Percentiles rank a stretch among this genome's conserved stretches.
Evolutionary conservation across 352 stramenopile species (phyloP).

Genomic region (Pythium dissimile): DNA sequence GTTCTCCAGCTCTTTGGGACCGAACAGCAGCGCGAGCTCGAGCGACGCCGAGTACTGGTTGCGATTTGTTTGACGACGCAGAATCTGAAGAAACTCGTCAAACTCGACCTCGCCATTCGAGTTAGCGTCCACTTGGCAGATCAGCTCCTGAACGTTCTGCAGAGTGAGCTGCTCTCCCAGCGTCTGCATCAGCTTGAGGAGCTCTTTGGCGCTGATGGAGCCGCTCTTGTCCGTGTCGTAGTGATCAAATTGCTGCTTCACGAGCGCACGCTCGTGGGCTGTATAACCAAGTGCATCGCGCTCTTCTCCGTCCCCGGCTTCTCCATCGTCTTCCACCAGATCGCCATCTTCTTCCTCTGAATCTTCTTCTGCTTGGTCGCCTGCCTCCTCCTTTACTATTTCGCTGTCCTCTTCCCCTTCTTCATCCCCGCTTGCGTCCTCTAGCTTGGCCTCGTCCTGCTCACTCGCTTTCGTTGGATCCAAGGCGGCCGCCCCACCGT

Average conservation of each 20-base stretch:
- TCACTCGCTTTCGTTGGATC: background rate
- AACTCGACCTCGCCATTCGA: conserved; percentile 67
- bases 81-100: conserved; percentile 59
- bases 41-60: conserved; percentile 67
- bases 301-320: conserved; percentile 16
- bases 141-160: conserved; percentile 52
- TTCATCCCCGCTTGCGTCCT: conserved; percentile 25
- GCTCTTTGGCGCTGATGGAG: conserved; percentile 55
- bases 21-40: conserved; percentile 60
- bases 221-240: conserved; percentile 62
- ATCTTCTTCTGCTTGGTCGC: conserved; percentile 12
- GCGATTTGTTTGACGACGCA: conserved; percentile 51
- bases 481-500: background rate
- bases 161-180: conserved; percentile 61
- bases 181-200: conserved; percentile 49
- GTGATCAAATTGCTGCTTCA: conserved; percentile 50
- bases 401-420: conserved; percentile 4
- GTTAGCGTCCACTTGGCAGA: conserved; percentile 52
- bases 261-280: conserved; percentile 33
- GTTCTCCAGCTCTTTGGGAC: conserved; percentile 59
- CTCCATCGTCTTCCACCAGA: conserved; percentile 14
- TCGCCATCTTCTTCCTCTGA: conserved; percentile 8
- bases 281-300: conserved; percentile 35
- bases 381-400: conserved; percentile 16
- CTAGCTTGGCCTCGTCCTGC: background rate